A percentile compares a stretch with the other conserved stretches of the same genome.
These are phyloP conservation scores for Schizochytrium sp. DNA, from an alignment of 108 stramenopile species.

Conservation along the genomic window DNA sequence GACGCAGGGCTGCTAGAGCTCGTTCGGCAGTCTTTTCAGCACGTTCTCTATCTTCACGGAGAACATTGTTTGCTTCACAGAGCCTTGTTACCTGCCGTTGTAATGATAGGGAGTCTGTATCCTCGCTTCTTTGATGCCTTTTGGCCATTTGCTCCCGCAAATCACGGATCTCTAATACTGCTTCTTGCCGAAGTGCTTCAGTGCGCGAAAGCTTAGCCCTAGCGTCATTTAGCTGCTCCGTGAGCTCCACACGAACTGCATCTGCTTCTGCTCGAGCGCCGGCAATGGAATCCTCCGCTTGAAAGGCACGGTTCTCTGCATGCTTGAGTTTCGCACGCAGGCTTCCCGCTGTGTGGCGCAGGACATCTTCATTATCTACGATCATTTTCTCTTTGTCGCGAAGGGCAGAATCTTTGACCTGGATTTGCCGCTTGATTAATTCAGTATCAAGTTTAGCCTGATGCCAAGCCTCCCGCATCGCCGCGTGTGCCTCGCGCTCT, in stretches of 20 bases:
- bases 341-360: background rate
- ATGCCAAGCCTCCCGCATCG: slow-evolving; percentile 5
- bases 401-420: background rate
- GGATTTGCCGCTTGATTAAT: background rate
- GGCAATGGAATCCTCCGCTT: background rate
- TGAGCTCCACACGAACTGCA: background rate
- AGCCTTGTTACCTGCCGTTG: slow-evolving; percentile 4
- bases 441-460: background rate
- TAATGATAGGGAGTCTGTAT: background rate
- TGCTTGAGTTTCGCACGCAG: slow-evolving; percentile 36
- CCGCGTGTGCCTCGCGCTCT: slow-evolving; percentile 25
- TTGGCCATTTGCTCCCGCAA: background rate
- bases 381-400: background rate
- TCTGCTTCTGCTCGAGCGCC: slow-evolving; percentile 9
- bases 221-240: slow-evolving; percentile 6
- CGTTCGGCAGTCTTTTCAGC: background rate
- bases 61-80: background rate
- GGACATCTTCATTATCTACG: background rate
- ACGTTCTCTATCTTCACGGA: background rate
- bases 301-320: slow-evolving; percentile 13
- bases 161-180: background rate
- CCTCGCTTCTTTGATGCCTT: background rate
- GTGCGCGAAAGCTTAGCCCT: background rate
- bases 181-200: background rate
- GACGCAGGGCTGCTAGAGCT: slow-evolving; percentile 8